Conservation (phyloP, 225 moss, liverwort and hornwort species). For the Climacium dendroides region DNA sequence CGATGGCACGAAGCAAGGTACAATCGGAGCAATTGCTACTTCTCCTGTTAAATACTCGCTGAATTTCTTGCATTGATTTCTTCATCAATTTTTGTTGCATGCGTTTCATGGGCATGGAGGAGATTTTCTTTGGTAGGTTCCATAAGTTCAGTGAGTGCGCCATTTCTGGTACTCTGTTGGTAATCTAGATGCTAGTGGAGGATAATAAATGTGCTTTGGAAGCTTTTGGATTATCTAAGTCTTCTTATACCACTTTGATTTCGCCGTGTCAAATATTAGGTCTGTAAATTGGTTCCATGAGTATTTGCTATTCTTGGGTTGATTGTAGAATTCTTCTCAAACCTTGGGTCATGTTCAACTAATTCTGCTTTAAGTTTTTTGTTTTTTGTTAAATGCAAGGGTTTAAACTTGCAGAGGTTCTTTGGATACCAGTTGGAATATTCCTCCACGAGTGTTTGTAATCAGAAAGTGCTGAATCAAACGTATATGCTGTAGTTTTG, state of each 20-base stretch:
- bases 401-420: neutral
- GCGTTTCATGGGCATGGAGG: neutral
- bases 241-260: neutral
- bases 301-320: neutral
- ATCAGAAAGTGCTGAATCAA: neutral
- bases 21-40: neutral
- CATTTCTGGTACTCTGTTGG: neutral
- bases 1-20: constrained; percentile 45
- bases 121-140: neutral
- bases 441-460: neutral
- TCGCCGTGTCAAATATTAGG: neutral
- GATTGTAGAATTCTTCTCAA: neutral
- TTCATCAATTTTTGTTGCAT: neutral
- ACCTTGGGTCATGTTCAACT: neutral
- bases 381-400: neutral
- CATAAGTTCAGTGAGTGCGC: neutral
- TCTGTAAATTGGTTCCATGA: neutral
- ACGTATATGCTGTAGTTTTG: neutral
- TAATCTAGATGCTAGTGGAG: neutral
- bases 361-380: neutral
- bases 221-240: neutral
- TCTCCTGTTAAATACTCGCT: neutral
- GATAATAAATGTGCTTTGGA: neutral
- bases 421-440: neutral
- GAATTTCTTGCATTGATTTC: neutral